phyloP scores from a whole-genome alignment of 2,329 filamentous ascomycete species.

The Colletotrichum sp. region DNA sequence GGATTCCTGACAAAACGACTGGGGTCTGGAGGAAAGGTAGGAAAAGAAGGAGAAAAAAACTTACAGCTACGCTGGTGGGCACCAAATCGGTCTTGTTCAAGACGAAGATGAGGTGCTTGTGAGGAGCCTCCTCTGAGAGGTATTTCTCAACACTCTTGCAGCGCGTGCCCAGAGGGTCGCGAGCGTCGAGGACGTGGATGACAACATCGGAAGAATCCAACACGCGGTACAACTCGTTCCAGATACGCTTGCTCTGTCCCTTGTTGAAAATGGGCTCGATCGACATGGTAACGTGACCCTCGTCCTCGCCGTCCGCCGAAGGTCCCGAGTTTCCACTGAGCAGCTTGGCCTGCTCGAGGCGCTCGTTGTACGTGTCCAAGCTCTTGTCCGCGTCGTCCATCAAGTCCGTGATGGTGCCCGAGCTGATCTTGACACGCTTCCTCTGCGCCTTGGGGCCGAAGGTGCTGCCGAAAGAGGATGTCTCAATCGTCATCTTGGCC shows the following conservation, averaged over 20 bases:
- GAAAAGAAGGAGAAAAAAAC: conserved; percentile 46
- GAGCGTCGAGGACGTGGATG: conserved; percentile 90
- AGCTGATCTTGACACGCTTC: conserved; percentile 89
- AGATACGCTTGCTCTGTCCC: conserved; percentile 93
- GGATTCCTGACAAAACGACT: conserved; percentile 88
- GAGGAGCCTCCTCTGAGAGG: conserved; percentile 87
- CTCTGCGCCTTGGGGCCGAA: conserved; percentile 94
- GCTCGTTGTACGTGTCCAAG: conserved; percentile 81
- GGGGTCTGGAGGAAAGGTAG: conserved; percentile 49
- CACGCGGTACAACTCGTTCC: conserved; percentile 96
- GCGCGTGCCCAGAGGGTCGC: conserved; percentile 87
- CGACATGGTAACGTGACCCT: conserved; percentile 63
- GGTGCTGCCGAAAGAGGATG: conserved; percentile 82
- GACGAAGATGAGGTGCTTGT: conserved; percentile 93
- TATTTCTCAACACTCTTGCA: conserved; percentile 86
- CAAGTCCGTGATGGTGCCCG: conserved; percentile 81
- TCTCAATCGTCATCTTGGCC: conserved; percentile 93
- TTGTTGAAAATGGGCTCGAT: conserved; percentile 90
- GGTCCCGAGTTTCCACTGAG: conserved; percentile 73
- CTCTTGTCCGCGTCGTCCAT: conserved; percentile 80
- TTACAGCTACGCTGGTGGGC: conserved; percentile 92
- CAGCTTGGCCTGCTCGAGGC: conserved; percentile 78
- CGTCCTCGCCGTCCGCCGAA: conserved; percentile 48
- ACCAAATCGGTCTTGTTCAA: conserved; percentile 94
- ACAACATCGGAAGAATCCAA: conserved; percentile 96